A percentile compares a stretch with the other conserved stretches of the same genome.
Evolutionary conservation across 1,284 basidiomycete genomes (phyloP).

Genomic region (Tetrapyrgos nigripes): DNA sequence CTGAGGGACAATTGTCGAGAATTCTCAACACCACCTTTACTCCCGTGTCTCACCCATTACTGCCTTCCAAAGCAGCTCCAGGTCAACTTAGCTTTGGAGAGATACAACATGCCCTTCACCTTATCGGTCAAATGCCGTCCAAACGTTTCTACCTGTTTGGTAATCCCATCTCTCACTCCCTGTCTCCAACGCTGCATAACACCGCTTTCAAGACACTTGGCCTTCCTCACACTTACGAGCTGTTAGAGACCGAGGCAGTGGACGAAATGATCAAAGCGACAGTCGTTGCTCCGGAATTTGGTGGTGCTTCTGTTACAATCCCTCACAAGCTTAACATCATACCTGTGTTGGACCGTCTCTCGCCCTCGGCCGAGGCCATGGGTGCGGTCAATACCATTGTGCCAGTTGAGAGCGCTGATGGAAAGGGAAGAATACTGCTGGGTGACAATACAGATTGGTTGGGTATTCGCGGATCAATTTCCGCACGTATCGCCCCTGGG

Average conservation of each 20-base stretch:
- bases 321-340: constrained; percentile 92
- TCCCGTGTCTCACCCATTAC: constrained; percentile 88
- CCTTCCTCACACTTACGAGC: constrained; percentile 81
- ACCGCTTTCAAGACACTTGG: constrained; percentile 85
- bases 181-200: constrained; percentile 95
- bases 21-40: constrained; percentile 88
- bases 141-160: constrained; percentile 89
- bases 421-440: constrained; percentile 49
- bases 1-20: constrained; percentile 88
- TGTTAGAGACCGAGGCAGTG: constrained; percentile 79
- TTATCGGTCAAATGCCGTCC: constrained; percentile 80
- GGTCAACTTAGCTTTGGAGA: constrained; percentile 91
- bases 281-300: constrained; percentile 78
- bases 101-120: constrained; percentile 82
- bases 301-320: constrained; percentile 96
- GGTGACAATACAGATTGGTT: constrained; percentile 97
- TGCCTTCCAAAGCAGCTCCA: constrained; percentile 88
- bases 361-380: constrained; percentile 81
- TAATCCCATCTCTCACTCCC: constrained; percentile 86
- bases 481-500: constrained; percentile 40
- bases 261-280: constrained; percentile 70
- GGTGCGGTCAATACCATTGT: constrained; percentile 95
- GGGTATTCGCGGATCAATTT: constrained; percentile 75
- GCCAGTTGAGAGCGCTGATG: constrained; percentile 41
- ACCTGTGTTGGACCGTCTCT: constrained; percentile 76